A percentile compares a stretch with the other conserved stretches of the same genome.
Evolutionary conservation across 305 asterid species (phyloP).

Genomic region (Solanum chacoense): DNA sequence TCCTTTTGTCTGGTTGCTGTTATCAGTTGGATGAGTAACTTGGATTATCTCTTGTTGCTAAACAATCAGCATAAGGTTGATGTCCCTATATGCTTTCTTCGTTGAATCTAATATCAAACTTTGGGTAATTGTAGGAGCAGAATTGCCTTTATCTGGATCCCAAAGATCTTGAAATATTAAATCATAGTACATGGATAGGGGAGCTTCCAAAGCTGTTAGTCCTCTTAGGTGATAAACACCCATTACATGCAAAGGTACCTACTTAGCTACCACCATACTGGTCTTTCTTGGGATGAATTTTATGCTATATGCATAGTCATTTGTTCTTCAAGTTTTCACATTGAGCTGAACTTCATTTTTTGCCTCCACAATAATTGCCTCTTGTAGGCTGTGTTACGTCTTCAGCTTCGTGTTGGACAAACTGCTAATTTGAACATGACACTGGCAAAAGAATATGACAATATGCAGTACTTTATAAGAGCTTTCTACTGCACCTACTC

Average conservation of each 20-base stretch:
- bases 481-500: slow-evolving; percentile 41
- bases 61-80: background rate
- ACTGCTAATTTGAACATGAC: slow-evolving; percentile 36
- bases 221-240: slow-evolving; percentile 50
- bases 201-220: slow-evolving; percentile 65
- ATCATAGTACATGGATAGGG: slow-evolving; percentile 49
- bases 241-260: slow-evolving; percentile 58
- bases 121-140: slow-evolving; percentile 38
- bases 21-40: background rate
- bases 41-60: background rate
- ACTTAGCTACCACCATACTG: slow-evolving; percentile 1
- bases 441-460: slow-evolving; percentile 43
- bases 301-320: background rate
- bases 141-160: slow-evolving; percentile 26
- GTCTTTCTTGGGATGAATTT: background rate
- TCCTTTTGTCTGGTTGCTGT: background rate
- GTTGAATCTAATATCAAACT: slow-evolving; percentile 1
- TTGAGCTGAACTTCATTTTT: background rate
- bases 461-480: slow-evolving; percentile 36
- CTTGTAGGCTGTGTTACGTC: slow-evolving; percentile 69
- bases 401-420: slow-evolving; percentile 60
- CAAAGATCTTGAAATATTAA: slow-evolving; percentile 41
- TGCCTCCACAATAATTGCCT: slow-evolving; percentile 7
- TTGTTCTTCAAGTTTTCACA: background rate
- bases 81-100: background rate